A percentile compares a stretch with the other conserved stretches of the same genome.
Evolutionary conservation across 2,329 filamentous ascomycete species (phyloP).

Genomic region (Thielaviopsis euricoi): DNA sequence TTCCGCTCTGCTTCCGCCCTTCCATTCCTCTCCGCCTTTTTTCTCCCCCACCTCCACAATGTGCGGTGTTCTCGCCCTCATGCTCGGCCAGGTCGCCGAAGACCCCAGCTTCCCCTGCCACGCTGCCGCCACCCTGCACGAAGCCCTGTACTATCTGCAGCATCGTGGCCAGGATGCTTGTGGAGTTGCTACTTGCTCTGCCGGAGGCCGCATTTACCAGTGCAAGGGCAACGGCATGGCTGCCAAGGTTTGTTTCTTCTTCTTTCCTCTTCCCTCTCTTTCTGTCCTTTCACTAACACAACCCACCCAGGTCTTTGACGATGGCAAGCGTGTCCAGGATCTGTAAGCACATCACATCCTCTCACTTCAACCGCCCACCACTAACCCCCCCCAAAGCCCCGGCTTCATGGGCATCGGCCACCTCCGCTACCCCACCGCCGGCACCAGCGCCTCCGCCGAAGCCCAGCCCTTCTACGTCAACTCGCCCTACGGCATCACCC

Average conservation of each 20-base stretch:
- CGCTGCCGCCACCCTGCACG: constrained; percentile 51
- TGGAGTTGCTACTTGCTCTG: constrained; percentile 56
- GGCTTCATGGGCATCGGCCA: constrained; percentile 80
- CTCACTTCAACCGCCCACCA: constrained; percentile 26
- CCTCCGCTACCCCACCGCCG: constrained; percentile 77
- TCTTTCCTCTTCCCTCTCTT: too few relatives aligned
- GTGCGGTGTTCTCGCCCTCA: constrained; percentile 46
- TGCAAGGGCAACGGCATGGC: constrained; percentile 86
- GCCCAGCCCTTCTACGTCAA: constrained; percentile 87
- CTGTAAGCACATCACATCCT: constrained; percentile 9
- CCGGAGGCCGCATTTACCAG: constrained; percentile 69
- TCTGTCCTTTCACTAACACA: not conserved
- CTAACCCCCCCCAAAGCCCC: constrained; percentile 28
- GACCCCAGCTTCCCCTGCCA: constrained; percentile 15
- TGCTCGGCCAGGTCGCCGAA: constrained; percentile 36
- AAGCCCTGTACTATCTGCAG: constrained; percentile 55
- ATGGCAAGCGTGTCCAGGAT: constrained; percentile 41
- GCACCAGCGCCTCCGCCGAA: constrained; percentile 58
- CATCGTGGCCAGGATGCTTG: constrained; percentile 71
- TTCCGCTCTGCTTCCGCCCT: not conserved
- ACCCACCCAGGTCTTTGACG: constrained; percentile 53
- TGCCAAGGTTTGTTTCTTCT: constrained; percentile 34
- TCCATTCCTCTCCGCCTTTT: not conserved
- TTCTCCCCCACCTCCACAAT: constrained; percentile 23
- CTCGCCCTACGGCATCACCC: constrained; percentile 63